phyloP scores from a whole-genome alignment of 164 flowering plant genomes.

The Dillenia suffruticosa region DNA sequence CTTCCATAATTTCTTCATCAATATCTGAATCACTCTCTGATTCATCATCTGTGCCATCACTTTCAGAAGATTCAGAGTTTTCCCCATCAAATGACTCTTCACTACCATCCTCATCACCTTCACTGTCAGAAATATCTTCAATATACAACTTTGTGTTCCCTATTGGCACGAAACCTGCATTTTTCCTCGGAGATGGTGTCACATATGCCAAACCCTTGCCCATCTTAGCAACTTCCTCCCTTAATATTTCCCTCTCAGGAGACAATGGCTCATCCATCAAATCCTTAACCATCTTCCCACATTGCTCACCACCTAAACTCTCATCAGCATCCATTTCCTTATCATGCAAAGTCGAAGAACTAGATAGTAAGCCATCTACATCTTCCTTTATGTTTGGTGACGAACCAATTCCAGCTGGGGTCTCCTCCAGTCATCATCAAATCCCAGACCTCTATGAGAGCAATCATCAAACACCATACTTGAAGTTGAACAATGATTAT shows the following conservation, averaged over 20 bases:
- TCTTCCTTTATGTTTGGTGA: constrained; percentile 27
- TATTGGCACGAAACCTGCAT: constrained; percentile 72
- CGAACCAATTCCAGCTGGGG: constrained; percentile 21
- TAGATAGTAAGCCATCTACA: constrained; percentile 16
- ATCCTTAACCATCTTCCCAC: constrained; percentile 15
- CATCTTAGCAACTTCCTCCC: constrained; percentile 5
- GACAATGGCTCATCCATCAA: constrained; percentile 10
- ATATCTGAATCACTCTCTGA: constrained; percentile 58
- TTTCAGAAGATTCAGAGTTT: constrained; percentile 28
- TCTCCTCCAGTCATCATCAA: constrained; percentile 38
- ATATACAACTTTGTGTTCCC: constrained; percentile 78
- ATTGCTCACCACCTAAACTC: constrained; percentile 3
- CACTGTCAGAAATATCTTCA: constrained; percentile 61
- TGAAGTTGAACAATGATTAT: constrained; percentile 45
- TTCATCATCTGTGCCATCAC: constrained; percentile 21
- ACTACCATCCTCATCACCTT: constrained; percentile 41
- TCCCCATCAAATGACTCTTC: constrained; percentile 27
- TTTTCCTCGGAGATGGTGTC: constrained; percentile 26
- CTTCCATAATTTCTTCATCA: constrained; percentile 77
- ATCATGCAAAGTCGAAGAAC: constrained; percentile 19
- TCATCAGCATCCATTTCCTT: constrained; percentile 27
- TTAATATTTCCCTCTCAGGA: constrained; percentile 10
- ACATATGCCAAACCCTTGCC: constrained; percentile 15
- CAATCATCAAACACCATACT: constrained; percentile 41
- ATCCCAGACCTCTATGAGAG: constrained; percentile 63